These are phyloP conservation scores for Clavispora fructus DNA, from an alignment of 805 yeast species.

Conservation along the genomic window DNA sequence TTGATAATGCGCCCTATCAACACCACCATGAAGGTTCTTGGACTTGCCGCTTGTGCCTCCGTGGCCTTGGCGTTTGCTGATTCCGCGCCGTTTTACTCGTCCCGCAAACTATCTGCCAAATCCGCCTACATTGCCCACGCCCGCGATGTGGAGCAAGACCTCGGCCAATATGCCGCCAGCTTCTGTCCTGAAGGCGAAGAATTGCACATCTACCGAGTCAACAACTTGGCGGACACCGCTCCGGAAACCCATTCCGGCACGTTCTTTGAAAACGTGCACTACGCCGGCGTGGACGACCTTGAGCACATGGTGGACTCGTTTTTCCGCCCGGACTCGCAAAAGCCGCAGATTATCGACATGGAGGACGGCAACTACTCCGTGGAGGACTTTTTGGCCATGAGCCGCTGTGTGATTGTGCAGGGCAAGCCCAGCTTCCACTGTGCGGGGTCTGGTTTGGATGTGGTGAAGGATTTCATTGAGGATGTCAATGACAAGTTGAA, in stretches of 20 bases:
- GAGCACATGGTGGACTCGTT: slow-evolving; percentile 9
- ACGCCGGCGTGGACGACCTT: slow-evolving; percentile 9
- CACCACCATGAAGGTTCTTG: slow-evolving; percentile 6
- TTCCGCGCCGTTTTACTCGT: slow-evolving; percentile 14
- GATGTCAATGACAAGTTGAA: slow-evolving; percentile 18
- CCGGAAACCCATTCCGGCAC: slow-evolving; percentile 2
- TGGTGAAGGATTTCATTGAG: slow-evolving; percentile 15
- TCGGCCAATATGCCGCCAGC: slow-evolving; percentile 14
- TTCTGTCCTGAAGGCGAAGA: slow-evolving; percentile 17
- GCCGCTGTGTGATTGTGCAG: slow-evolving; percentile 20
- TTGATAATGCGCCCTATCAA: neutral
- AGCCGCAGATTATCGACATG: slow-evolving; percentile 18
- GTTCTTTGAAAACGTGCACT: slow-evolving; percentile 14
- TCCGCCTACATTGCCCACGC: slow-evolving; percentile 21
- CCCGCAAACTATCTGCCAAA: slow-evolving; percentile 2
- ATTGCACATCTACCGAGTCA: slow-evolving; percentile 24
- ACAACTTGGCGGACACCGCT: slow-evolving; percentile 10
- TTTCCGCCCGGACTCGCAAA: slow-evolving; percentile 4
- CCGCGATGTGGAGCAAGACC: slow-evolving; percentile 11
- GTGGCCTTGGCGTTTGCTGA: slow-evolving; percentile 14
- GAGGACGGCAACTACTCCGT: slow-evolving; percentile 19
- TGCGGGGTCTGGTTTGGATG: slow-evolving; percentile 16
- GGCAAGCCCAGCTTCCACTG: slow-evolving; percentile 26
- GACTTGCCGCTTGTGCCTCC: slow-evolving; percentile 13
- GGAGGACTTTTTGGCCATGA: slow-evolving; percentile 15